Evolutionary conservation across 2,329 filamentous ascomycete genomes (phyloP).

Genomic region (Cercospora sojina): DNA sequence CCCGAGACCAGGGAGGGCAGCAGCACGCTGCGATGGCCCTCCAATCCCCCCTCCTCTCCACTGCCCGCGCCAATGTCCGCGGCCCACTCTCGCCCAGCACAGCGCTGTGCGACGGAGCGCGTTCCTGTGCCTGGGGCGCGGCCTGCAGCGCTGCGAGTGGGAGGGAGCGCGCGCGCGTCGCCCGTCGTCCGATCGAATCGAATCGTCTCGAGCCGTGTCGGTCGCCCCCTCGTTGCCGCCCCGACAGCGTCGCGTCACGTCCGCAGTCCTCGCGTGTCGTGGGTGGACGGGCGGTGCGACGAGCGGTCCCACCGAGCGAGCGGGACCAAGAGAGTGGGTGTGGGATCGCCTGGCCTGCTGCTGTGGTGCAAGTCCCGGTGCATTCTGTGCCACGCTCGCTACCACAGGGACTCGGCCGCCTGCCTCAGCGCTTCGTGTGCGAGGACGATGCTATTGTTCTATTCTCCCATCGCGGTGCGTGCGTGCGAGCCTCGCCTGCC

Average conservation of each 20-base stretch:
- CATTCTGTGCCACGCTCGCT: constrained; percentile 15
- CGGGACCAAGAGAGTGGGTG: constrained; percentile 6
- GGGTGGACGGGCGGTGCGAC: constrained; percentile 4
- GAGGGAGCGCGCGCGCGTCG: neutral
- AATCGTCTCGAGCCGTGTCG: neutral
- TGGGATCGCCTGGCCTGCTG: constrained; percentile 13
- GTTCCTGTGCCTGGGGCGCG: neutral
- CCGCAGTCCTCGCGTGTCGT: constrained; percentile 3
- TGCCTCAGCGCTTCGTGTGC: constrained; percentile 8
- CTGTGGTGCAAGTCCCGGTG: constrained; percentile 9
- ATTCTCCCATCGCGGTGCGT: neutral
- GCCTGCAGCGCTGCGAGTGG: neutral
- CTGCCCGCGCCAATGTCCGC: constrained; percentile 8
- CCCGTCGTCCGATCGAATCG: neutral
- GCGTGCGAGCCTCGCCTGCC: neutral
- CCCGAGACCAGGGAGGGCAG: constrained; percentile 5
- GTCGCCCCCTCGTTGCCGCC: neutral
- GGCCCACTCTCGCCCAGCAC: neutral
- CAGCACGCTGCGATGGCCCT: neutral
- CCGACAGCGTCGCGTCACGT: neutral
- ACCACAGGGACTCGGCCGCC: constrained; percentile 5
- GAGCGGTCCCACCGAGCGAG: constrained; percentile 10
- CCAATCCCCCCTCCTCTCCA: neutral
- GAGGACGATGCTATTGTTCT: neutral
- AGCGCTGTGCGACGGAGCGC: neutral